Percentiles rank a stretch among this genome's conserved stretches.
These are phyloP conservation scores for Candida tallmaniae DNA, from an alignment of 805 yeast genomes.

Conservation along the genomic window DNA sequence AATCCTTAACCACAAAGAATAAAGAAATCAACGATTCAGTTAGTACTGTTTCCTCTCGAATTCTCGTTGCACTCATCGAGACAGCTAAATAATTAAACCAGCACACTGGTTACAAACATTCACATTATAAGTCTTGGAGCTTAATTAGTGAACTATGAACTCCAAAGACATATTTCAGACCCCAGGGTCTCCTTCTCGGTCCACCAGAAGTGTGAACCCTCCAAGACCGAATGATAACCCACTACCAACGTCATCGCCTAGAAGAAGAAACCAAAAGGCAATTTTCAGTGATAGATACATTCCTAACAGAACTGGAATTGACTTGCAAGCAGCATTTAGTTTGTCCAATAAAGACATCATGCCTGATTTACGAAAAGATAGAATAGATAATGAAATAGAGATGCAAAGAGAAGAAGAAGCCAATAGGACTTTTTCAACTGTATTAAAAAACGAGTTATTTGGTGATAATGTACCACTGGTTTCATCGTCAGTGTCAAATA, in stretches of 20 bases:
- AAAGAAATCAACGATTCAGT: too few relatives aligned
- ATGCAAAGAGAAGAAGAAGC: slow-evolving; percentile 74
- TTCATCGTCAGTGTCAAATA: slow-evolving; percentile 24
- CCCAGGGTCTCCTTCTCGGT: slow-evolving; percentile 39
- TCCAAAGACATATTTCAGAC: slow-evolving; percentile 26
- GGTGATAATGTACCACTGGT: slow-evolving; percentile 75
- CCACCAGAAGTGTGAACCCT: slow-evolving; percentile 35
- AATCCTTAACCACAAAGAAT: too few relatives aligned
- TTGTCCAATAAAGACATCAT: slow-evolving; percentile 43
- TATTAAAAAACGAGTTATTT: slow-evolving; percentile 83
- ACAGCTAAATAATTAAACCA: too few relatives aligned
- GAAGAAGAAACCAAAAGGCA: slow-evolving; percentile 44
- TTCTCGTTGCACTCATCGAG: too few relatives aligned
- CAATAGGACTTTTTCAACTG: slow-evolving; percentile 78
- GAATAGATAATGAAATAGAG: slow-evolving; percentile 57
- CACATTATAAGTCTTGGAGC: too few relatives aligned
- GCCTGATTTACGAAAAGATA: slow-evolving; percentile 26
- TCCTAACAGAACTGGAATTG: slow-evolving; percentile 83
- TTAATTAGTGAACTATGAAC: too few relatives aligned
- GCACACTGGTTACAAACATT: too few relatives aligned
- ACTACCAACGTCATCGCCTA: slow-evolving; percentile 36
- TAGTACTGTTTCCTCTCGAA: too few relatives aligned
- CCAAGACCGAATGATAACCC: slow-evolving; percentile 30
- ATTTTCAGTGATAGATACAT: slow-evolving; percentile 81
- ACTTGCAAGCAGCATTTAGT: slow-evolving; percentile 79